Evolutionary conservation across 306 rosid genomes (phyloP).

Genomic region (Medicago lupulina): DNA sequence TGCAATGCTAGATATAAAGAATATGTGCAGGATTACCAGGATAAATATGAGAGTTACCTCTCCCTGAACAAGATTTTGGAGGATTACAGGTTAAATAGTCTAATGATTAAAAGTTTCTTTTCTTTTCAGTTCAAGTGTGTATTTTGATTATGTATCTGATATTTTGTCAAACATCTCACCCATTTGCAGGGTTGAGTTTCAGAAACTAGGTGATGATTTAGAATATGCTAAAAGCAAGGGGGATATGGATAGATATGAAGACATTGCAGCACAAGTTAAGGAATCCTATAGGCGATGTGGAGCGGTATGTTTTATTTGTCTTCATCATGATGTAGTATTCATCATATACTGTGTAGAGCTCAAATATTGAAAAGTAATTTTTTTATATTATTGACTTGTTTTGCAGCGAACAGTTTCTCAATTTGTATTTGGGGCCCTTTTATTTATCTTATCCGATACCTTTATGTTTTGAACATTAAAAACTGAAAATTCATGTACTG

Average conservation of each 20-base stretch:
- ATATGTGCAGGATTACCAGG: constrained; percentile 84
- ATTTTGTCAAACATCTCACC: constrained; percentile 34
- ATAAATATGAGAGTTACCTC: constrained; percentile 80
- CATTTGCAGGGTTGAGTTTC: constrained; percentile 69
- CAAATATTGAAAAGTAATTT: constrained; percentile 33
- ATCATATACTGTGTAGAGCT: constrained; percentile 4
- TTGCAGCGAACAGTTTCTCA: neutral
- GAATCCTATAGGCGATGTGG: constrained; percentile 76
- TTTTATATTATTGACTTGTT: constrained; percentile 8
- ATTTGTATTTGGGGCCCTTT: neutral
- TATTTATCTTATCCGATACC: constrained; percentile 3
- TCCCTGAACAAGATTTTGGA: constrained; percentile 88
- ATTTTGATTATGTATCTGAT: constrained; percentile 32
- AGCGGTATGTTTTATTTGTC: constrained; percentile 53
- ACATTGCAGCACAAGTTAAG: constrained; percentile 62
- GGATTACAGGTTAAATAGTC: constrained; percentile 66
- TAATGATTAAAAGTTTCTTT: constrained; percentile 15
- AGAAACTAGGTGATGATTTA: constrained; percentile 71
- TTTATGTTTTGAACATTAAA: constrained; percentile 4
- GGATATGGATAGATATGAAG: constrained; percentile 64
- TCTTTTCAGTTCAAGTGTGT: constrained; percentile 24
- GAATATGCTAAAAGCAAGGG: constrained; percentile 64
- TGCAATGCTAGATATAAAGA: constrained; percentile 74
- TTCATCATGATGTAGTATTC: neutral
- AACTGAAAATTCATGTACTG: constrained; percentile 22